Base-by-base conservation (phyloP, 1,139 yeast genomes). In the Yarrowia galli region DNA sequence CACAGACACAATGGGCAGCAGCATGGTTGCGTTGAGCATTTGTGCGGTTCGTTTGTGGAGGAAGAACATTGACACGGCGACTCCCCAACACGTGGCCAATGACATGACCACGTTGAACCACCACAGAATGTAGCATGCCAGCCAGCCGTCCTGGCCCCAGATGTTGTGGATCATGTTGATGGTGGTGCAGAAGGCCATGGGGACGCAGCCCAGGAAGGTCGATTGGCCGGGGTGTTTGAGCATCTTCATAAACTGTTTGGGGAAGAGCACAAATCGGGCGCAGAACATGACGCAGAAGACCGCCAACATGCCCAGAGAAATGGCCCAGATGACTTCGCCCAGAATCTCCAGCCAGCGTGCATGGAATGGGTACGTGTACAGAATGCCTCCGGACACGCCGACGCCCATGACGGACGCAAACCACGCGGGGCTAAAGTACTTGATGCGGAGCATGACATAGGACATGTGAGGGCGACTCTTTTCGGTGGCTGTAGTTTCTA, bases 401-500 rank as follows among this genome's bases (percentile, higher is more conserved):
- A 89, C 84, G 2, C 96, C 97, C 97, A 92, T 92, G n/a, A 87
- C 83, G 63, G 86, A 81, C 45, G 89, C 89, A 77, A 89, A 91
- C 83, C 87, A 88, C 40, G 74, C 68, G 12, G 68, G 68, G 7
- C 49, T 36, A 22, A 65, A 65, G 56, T 65, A 45, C 49, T 65
- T 46, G 58, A 65, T 46, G 7, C 68, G 56, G 15, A 46, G 20
- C 35, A 54, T 61, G 23, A 61, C 2, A 35, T 61, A 61, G 20
- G 61, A 54, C 61, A 54, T 40, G 20, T 20, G 18, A 5, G 46
- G 46, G 16, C 23, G 61, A 7, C 18, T 25, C 3, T 54, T 40
- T 23, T 38, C 23, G 15, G n/a, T n/a, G n/a, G 16, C 32, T 3
- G 32, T 4, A 15, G 9, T 9, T 0, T 9, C n/a, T 35, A 36